Percentiles rank a stretch among this genome's conserved stretches.
Conservation (phyloP, 2,329 filamentous ascomycete genomes). For the Pseudocercospora pini-densiflorae region DNA sequence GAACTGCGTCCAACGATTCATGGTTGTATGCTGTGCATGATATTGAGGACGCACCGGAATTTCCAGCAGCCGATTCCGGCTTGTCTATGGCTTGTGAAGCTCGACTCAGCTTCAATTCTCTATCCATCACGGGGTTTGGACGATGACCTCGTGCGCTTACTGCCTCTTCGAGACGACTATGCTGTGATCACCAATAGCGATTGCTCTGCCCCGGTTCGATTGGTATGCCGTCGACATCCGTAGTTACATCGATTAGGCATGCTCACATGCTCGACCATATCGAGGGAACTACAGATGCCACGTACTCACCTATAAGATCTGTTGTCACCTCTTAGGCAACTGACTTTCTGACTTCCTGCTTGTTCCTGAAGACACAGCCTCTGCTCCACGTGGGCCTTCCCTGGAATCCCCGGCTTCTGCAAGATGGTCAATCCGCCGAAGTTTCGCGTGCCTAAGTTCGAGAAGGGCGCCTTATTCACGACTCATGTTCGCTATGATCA, state of each 20-base stretch:
- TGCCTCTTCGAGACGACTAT: neutral
- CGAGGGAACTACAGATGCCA: constrained; percentile 5
- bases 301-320: constrained; percentile 15
- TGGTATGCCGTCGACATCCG: constrained; percentile 6
- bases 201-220: neutral
- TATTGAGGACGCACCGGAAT: neutral
- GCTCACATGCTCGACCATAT: constrained; percentile 6
- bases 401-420: neutral
- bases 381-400: constrained; percentile 14
- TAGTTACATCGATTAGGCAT: constrained; percentile 1
- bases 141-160: constrained; percentile 6
- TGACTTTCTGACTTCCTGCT: constrained; percentile 10
- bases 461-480: constrained; percentile 15
- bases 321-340: neutral
- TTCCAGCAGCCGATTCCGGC: neutral
- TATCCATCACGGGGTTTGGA: neutral
- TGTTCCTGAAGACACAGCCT: constrained; percentile 16
- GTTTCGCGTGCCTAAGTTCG: constrained; percentile 8
- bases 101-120: neutral
- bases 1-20: neutral
- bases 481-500: constrained; percentile 24
- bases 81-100: neutral
- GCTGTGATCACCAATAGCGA: neutral
- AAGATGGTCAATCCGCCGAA: constrained; percentile 13
- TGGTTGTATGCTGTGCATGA: neutral